Conservation (phyloP, 2,329 filamentous ascomycete species). For the Fusarium luffae region DNA sequence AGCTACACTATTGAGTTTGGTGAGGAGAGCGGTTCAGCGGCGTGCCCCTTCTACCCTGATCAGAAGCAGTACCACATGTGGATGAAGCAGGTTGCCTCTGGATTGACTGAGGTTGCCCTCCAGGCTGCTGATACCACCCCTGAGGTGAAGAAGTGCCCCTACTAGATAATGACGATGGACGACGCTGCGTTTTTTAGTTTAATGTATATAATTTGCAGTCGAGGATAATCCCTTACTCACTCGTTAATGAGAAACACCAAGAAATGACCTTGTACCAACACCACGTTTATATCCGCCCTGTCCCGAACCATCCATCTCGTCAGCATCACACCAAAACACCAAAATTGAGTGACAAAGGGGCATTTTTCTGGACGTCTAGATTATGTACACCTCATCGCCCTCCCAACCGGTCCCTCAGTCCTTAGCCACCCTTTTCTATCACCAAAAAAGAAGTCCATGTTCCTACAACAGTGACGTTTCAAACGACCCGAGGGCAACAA, state of each 20-base stretch:
- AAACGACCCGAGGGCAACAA: constrained; percentile 25
- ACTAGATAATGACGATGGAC: constrained; percentile 15
- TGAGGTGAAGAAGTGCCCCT: constrained; percentile 32
- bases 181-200: background rate
- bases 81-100: constrained; percentile 58
- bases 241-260: background rate
- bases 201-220: constrained; percentile 14
- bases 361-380: constrained; percentile 45
- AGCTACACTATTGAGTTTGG: constrained; percentile 62
- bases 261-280: background rate
- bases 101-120: constrained; percentile 60
- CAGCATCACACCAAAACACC: constrained; percentile 7
- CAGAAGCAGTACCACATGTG: constrained; percentile 55
- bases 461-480: constrained; percentile 35
- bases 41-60: constrained; percentile 60
- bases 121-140: constrained; percentile 41
- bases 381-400: constrained; percentile 45
- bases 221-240: background rate
- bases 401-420: constrained; percentile 9
- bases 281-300: background rate
- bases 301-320: background rate
- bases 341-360: constrained; percentile 40
- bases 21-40: constrained; percentile 20
- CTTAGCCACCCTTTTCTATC: constrained; percentile 8
- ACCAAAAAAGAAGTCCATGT: constrained; percentile 28